These are phyloP conservation scores for Aspergillus fructus DNA, from an alignment of 2,329 filamentous ascomycete genomes.

Conservation along the genomic window DNA sequence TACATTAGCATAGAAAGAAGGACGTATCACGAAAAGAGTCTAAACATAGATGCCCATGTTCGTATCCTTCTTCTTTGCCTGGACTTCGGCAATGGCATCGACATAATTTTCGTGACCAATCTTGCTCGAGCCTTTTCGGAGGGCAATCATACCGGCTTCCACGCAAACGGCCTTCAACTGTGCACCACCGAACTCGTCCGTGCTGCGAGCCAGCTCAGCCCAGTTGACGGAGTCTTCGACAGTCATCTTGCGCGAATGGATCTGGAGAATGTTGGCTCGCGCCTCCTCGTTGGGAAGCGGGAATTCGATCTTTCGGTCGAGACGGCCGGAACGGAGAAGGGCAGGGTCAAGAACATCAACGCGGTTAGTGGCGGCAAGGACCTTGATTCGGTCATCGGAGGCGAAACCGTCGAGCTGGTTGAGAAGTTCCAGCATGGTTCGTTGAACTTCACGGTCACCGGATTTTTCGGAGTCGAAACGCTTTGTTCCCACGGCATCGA, in stretches of 20 bases:
- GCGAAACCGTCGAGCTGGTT: conserved; percentile 99
- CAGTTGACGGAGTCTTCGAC: conserved; percentile 93
- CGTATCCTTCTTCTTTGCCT: conserved; percentile 81
- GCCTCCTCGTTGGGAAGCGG: conserved; percentile 97
- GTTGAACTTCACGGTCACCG: conserved; percentile 94
- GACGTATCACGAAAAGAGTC: background rate
- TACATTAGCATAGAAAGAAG: background rate
- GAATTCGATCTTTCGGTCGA: conserved; percentile 98
- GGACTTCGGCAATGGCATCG: conserved; percentile 95
- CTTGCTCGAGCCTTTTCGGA: conserved; percentile 92
- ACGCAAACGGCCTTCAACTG: conserved; percentile 98
- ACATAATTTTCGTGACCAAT: conserved; percentile 98
- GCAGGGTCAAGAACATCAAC: conserved; percentile 92
- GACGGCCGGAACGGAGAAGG: conserved; percentile 82
- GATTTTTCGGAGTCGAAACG: conserved; percentile 98
- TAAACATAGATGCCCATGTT: conserved; percentile 48
- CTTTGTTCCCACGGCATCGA: conserved; percentile 97
- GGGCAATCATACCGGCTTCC: conserved; percentile 97
- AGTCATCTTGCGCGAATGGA: conserved; percentile 98
- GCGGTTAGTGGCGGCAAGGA: conserved; percentile 90
- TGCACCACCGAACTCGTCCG: conserved; percentile 96
- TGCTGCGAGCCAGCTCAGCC: conserved; percentile 91
- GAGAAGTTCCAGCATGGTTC: conserved; percentile 97
- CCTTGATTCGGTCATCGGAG: conserved; percentile 94
- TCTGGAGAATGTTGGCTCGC: conserved; percentile 92